Base-by-base conservation (phyloP, 139 green algal genomes). In the Volvox reticuliferus region DNA sequence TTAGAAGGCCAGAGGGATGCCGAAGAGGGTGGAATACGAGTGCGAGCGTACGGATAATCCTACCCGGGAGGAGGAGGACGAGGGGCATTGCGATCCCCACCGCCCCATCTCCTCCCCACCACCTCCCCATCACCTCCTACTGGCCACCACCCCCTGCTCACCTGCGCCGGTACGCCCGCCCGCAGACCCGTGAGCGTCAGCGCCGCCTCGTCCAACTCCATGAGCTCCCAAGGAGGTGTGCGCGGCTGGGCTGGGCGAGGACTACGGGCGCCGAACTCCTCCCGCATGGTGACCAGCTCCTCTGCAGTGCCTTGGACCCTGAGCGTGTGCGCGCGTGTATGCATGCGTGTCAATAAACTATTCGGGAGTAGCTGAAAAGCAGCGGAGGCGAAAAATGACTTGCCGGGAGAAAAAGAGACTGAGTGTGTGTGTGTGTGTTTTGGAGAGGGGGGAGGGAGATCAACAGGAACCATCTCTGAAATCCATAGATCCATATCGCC, bases 161-260 rank as follows among this genome's bases (percentile, higher is more conserved):
- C 83, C 67, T 89, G 69, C 69, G 69, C 35, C 69, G 69, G 83
- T 68, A 89, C 83, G 12, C 88, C 88, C 79, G 83, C 68, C 17
- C 88, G 28, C 44, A 92, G 80, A 12, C 67, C 89, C 14, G 71
- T 62, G 6, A 89, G 89, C 12, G 81, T 69, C 30, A 92, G 50
- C 16, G 68, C 55, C 12, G 71, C 65, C 55, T 92, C 89, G 36
- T 92, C 89, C 81, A 37, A 61, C 36, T 63, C 24, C 32, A 92
- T 88, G 28, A 92, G 71, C 89, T 92, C 89, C 89, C 89, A 92
- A 14, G 89, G 89, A 18, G 89, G 89, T 32, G 37, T 83, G 68
- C 68, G 73, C 21, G 89, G 89, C 89, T 92, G 89, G n/a, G 33
- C 21, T 37, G 89, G 89, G 20, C 89, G 80, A 16, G 89, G 89